Conservation (phyloP, 139 green algal species). For the Coelastrella sp. region DNA sequence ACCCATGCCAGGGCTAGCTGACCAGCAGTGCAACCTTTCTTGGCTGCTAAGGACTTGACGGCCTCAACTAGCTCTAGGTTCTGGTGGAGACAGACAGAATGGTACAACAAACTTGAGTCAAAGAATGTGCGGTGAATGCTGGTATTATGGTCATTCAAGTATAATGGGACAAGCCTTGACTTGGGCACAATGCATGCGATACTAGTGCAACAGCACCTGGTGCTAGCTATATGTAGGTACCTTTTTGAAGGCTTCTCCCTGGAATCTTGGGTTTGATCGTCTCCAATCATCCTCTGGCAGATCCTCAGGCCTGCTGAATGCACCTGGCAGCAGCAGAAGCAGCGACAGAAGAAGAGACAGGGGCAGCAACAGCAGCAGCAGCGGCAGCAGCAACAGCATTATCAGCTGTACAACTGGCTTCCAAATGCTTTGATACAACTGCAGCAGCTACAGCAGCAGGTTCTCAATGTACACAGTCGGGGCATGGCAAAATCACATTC, state of each 20-base stretch:
- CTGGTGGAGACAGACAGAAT: conserved; percentile 18
- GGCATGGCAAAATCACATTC: no score
- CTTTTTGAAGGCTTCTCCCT: conserved; percentile 56
- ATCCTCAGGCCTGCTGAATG: conserved; percentile 14
- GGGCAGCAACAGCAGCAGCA: neutral
- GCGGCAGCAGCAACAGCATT: neutral
- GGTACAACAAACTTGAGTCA: neutral
- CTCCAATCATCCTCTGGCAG: conserved; percentile 60
- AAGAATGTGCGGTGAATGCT: no score
- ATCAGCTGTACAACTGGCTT: no score
- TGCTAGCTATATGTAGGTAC: neutral
- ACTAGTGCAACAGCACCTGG: no score
- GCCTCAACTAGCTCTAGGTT: conserved; percentile 78
- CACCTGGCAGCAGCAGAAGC: neutral
- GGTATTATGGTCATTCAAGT: no score
- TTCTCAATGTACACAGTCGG: no score
- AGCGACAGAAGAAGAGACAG: neutral
- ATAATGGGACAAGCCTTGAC: no score
- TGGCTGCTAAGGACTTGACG: conserved; percentile 63
- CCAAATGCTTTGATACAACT: neutral
- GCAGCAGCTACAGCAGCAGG: neutral
- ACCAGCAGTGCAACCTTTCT: conserved; percentile 73
- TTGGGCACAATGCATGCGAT: no score
- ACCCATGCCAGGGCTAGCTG: conserved; percentile 89
- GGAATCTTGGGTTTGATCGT: conserved; percentile 46